Evolutionary conservation across 257 asterid species (phyloP).

Genomic region (Cruciata laevipes): DNA sequence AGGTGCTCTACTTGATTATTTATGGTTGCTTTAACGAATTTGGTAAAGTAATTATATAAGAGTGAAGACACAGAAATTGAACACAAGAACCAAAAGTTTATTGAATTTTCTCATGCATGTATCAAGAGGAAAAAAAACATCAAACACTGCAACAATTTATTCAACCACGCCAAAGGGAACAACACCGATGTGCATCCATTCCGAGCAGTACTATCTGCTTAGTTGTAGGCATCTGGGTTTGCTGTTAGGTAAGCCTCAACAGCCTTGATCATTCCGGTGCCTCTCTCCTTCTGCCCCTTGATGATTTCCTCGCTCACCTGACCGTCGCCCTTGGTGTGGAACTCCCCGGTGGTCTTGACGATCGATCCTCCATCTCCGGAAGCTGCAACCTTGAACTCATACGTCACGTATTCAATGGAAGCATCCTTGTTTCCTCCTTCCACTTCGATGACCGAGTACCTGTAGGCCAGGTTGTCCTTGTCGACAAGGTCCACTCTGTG

Average conservation of each 20-base stretch:
- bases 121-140: not conserved
- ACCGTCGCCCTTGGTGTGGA: constrained; percentile 31
- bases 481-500: constrained; percentile 39
- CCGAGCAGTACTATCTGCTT: not conserved
- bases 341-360: constrained; percentile 30
- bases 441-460: constrained; percentile 38
- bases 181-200: too few species aligned
- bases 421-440: constrained; percentile 24
- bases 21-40: too few species aligned
- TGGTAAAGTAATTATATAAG: too few species aligned
- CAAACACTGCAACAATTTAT: not conserved
- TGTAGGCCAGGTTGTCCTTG: constrained; percentile 29
- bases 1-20: too few species aligned
- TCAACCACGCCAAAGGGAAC: too few species aligned
- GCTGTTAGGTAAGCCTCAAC: constrained; percentile 26
- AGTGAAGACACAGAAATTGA: too few species aligned
- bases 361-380: constrained; percentile 41
- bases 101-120: not conserved
- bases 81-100: not conserved
- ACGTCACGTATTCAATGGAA: constrained; percentile 36
- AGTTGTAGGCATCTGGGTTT: constrained; percentile 19
- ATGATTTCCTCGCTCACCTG: constrained; percentile 30
- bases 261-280: constrained; percentile 18
- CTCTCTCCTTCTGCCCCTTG: constrained; percentile 23
- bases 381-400: constrained; percentile 30